These are phyloP conservation scores for Talaromyces pinophilus DNA, from an alignment of 2,329 filamentous ascomycete genomes.

Conservation along the genomic window DNA sequence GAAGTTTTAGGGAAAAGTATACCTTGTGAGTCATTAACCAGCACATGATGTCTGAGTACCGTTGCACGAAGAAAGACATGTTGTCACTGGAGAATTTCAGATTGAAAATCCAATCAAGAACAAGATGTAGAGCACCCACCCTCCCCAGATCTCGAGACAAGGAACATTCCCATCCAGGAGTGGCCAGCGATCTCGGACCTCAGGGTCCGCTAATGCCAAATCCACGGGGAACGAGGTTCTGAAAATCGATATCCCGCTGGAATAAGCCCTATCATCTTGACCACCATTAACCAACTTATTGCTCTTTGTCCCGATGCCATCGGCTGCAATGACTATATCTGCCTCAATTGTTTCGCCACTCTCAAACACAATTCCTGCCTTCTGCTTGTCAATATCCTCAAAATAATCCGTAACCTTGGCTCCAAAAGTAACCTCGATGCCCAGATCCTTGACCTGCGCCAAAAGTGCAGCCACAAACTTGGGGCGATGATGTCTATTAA, in stretches of 20 bases:
- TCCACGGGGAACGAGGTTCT: slow-evolving; percentile 4
- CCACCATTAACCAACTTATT: background rate
- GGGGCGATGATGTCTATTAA: slow-evolving; percentile 26
- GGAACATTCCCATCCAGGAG: slow-evolving; percentile 16
- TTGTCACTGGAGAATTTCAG: slow-evolving; percentile 15
- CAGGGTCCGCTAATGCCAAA: slow-evolving; percentile 8
- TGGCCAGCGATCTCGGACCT: slow-evolving; percentile 16
- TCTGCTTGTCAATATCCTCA: slow-evolving; percentile 13
- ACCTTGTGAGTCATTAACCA: slow-evolving; percentile 19
- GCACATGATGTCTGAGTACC: slow-evolving; percentile 16
- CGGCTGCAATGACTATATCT: slow-evolving; percentile 10
- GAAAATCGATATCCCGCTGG: slow-evolving; percentile 6
- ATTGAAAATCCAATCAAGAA: background rate
- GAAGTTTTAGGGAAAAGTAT: background rate
- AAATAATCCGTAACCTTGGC: slow-evolving; percentile 25
- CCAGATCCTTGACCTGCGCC: slow-evolving; percentile 25
- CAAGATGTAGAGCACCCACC: slow-evolving; percentile 1
- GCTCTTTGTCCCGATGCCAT: background rate
- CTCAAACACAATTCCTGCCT: slow-evolving; percentile 16
- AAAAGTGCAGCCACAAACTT: slow-evolving; percentile 27
- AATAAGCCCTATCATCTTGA: background rate
- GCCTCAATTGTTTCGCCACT: slow-evolving; percentile 10
- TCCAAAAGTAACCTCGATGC: slow-evolving; percentile 27
- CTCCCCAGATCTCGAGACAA: slow-evolving; percentile 20
- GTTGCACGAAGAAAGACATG: slow-evolving; percentile 17